phyloP scores from a whole-genome alignment of 306 rosid genomes.

The Cicer yamashitae region DNA sequence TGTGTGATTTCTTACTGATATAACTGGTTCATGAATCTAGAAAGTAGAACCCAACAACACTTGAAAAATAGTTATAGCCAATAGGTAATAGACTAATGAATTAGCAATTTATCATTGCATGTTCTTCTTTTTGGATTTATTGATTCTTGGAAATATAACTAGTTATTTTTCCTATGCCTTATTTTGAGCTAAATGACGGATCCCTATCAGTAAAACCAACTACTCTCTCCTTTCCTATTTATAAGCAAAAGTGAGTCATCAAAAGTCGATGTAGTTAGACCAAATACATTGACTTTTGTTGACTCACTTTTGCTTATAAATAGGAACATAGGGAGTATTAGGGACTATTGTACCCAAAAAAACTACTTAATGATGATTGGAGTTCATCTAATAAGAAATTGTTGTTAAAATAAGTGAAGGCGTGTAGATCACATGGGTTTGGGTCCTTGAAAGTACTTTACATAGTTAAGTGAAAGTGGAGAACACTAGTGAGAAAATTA shows the following conservation, averaged over 20 bases:
- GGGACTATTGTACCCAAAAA: neutral
- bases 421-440: constrained; percentile 3
- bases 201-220: constrained; percentile 1
- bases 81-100: neutral
- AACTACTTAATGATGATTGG: neutral
- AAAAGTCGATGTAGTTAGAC: no score
- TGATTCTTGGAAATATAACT: constrained; percentile 2
- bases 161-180: constrained; percentile 8
- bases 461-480: constrained; percentile 1
- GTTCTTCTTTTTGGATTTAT: neutral
- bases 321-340: neutral
- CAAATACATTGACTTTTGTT: no score
- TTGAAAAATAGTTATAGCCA: neutral
- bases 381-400: neutral
- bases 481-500: constrained; percentile 15
- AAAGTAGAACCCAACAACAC: constrained; percentile 15
- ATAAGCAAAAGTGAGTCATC: no score
- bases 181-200: neutral
- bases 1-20: neutral
- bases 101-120: neutral
- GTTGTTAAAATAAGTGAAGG: neutral
- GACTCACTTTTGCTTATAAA: no score
- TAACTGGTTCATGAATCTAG: constrained; percentile 2
- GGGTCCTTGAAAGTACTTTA: neutral
- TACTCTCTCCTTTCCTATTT: neutral